Conservation (phyloP, 116 monocot species). For the Phalaenopsis hybrid region DNA sequence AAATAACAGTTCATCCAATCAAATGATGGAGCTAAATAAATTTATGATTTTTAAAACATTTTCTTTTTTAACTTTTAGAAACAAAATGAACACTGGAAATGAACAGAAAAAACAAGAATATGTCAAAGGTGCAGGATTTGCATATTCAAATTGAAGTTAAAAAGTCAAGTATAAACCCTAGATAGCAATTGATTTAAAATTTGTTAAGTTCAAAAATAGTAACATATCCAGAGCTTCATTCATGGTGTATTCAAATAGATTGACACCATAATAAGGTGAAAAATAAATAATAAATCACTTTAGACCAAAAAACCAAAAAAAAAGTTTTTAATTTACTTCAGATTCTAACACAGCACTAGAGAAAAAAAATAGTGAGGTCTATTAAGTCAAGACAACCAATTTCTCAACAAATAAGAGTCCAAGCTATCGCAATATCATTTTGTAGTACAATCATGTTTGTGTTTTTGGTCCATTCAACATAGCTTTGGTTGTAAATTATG, state of each 20-base stretch:
- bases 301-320: conserved; percentile 10
- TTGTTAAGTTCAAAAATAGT: conserved; percentile 60
- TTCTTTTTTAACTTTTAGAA: background rate
- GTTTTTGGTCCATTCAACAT: no score
- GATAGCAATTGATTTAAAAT: conserved; percentile 22
- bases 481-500: no score
- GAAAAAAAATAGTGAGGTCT: no score
- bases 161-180: conserved; percentile 42
- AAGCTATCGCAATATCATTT: no score
- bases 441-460: no score
- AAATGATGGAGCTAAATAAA: background rate
- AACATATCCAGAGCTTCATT: conserved; percentile 58
- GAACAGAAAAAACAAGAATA: background rate
- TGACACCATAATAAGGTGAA: conserved; percentile 22
- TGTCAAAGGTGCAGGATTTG: background rate
- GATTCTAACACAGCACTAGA: no score
- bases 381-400: no score
- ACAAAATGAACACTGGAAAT: background rate
- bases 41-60: background rate
- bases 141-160: background rate
- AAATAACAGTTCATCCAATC: background rate
- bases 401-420: no score
- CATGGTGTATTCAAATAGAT: conserved; percentile 31
- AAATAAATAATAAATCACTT: conserved; percentile 62
- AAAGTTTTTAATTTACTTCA: no score